phyloP scores from a whole-genome alignment of 83 land plant species.

The Isoetes engelmannii region DNA sequence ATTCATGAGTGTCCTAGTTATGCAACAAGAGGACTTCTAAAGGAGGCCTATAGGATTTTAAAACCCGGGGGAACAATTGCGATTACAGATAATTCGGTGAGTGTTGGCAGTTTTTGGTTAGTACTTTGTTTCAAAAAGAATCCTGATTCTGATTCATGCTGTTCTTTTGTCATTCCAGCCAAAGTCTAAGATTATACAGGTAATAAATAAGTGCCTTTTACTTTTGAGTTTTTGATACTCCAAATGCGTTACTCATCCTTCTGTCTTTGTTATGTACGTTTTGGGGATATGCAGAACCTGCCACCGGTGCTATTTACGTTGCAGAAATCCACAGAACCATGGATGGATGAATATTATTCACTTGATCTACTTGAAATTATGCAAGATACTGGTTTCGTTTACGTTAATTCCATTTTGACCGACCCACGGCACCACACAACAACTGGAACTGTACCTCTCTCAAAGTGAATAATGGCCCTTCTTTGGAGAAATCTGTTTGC shows the following conservation, averaged over 20 bases:
- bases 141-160: too few species aligned
- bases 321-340: constrained; percentile 83
- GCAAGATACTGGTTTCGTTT: constrained; percentile 57
- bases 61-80: constrained; percentile 84
- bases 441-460: constrained; percentile 56
- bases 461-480: too few species aligned
- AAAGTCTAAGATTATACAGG: constrained; percentile 89
- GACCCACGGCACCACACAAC: constrained; percentile 78
- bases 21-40: constrained; percentile 49
- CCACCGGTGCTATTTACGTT: constrained; percentile 76
- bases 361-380: constrained; percentile 58
- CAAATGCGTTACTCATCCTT: neutral
- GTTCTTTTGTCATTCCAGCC: constrained; percentile 41
- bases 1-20: constrained; percentile 79
- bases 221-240: constrained; percentile 4
- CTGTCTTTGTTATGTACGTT: neutral
- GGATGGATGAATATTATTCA: constrained; percentile 75
- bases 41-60: constrained; percentile 72
- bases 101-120: neutral
- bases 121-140: neutral
- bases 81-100: constrained; percentile 69
- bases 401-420: constrained; percentile 45
- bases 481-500: too few species aligned
- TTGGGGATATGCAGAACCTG: constrained; percentile 36
- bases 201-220: constrained; percentile 11